A percentile compares a stretch with the other conserved stretches of the same genome.
These are phyloP conservation scores for Calycina herbarum DNA, from an alignment of 2,329 filamentous ascomycete genomes.

Conservation along the genomic window DNA sequence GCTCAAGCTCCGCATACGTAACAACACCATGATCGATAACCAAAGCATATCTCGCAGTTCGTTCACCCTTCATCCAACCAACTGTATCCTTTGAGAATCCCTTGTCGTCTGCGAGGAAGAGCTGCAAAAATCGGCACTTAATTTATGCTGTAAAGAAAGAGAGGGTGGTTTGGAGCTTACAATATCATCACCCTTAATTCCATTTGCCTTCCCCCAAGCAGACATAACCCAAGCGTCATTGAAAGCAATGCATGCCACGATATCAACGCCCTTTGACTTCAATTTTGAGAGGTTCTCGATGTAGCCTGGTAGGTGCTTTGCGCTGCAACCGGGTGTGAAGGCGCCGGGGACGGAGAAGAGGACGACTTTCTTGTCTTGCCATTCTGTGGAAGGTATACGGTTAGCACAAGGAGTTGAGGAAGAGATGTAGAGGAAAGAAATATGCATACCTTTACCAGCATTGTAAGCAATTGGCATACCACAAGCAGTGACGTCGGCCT, in stretches of 20 bases:
- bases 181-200: constrained; percentile 62
- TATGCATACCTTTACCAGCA: constrained; percentile 65
- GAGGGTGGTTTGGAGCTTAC: constrained; percentile 42
- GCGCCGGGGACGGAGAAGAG: constrained; percentile 68
- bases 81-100: constrained; percentile 62
- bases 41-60: constrained; percentile 66
- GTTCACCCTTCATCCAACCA: constrained; percentile 61
- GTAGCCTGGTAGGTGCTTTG: constrained; percentile 67
- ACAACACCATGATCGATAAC: constrained; percentile 69
- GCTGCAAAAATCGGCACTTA: constrained; percentile 38
- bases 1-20: constrained; percentile 66
- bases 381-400: constrained; percentile 45
- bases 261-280: constrained; percentile 65
- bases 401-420: background rate
- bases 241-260: constrained; percentile 65
- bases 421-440: background rate
- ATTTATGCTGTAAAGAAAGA: background rate
- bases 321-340: constrained; percentile 70
- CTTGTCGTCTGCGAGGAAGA: constrained; percentile 67
- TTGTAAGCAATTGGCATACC: constrained; percentile 77
- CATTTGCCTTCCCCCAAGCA: constrained; percentile 71
- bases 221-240: constrained; percentile 73
- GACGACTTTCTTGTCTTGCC: constrained; percentile 69
- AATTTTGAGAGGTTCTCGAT: constrained; percentile 60
- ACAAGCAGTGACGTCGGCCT: constrained; percentile 68